Percentiles rank a stretch among this genome's conserved stretches.
Evolutionary conservation across 495 filamentous ascomycete species (phyloP).

Genomic region (Penicillium longicatenatum): DNA sequence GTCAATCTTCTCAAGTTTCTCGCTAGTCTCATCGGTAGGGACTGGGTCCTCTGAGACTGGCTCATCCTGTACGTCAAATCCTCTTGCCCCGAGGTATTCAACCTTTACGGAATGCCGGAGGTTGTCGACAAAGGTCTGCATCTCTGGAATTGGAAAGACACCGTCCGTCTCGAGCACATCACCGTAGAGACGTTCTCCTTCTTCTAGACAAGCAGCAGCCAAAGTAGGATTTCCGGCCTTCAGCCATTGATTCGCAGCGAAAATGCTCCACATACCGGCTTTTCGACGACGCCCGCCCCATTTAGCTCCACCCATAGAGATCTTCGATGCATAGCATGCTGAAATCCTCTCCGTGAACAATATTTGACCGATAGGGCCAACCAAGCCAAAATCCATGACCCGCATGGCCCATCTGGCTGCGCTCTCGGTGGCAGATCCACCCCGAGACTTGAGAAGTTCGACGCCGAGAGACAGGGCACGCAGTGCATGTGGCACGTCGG

Average conservation of each 20-base stretch:
- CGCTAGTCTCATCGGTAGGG: constrained; percentile 63
- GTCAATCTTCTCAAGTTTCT: constrained; percentile 39
- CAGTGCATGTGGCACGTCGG: constrained; percentile 69
- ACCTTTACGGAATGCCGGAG: constrained; percentile 62
- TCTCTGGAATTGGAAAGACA: constrained; percentile 58
- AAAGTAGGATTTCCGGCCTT: constrained; percentile 67
- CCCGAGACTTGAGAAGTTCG: constrained; percentile 79
- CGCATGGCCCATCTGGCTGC: constrained; percentile 82
- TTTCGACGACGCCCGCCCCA: constrained; percentile 77
- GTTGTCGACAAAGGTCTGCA: constrained; percentile 59
- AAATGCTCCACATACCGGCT: constrained; percentile 84
- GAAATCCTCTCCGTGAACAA: constrained; percentile 82
- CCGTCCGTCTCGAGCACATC: constrained; percentile 57
- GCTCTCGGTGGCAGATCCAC: constrained; percentile 78
- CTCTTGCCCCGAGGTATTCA: constrained; percentile 45
- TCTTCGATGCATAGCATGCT: constrained; percentile 76
- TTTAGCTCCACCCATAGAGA: constrained; percentile 59
- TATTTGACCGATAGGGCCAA: constrained; percentile 73
- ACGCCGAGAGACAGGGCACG: constrained; percentile 75
- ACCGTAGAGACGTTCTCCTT: constrained; percentile 69
- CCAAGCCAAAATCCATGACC: constrained; percentile 73
- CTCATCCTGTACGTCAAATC: constrained; percentile 36
- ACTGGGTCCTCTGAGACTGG: constrained; percentile 27
- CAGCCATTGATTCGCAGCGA: constrained; percentile 83
- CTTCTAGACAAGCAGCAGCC: constrained; percentile 69